phyloP scores from a whole-genome alignment of 139 green algal genomes.

The Chlamydomonas eustigma region DNA sequence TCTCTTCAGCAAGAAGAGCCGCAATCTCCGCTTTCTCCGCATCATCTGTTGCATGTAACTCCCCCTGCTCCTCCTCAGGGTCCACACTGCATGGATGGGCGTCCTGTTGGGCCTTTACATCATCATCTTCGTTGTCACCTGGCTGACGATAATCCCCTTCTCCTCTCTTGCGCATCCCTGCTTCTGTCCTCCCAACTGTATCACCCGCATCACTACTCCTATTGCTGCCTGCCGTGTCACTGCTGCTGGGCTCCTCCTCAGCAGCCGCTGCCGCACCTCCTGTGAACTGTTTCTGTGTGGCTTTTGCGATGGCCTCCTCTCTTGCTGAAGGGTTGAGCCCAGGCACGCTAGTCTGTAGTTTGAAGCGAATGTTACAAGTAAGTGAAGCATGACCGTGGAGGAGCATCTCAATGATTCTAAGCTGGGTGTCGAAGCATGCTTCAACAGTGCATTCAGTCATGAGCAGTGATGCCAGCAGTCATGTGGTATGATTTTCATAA shows the following conservation, averaged over 20 bases:
- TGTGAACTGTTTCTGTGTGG: constrained; percentile 47
- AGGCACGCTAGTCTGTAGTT: neutral
- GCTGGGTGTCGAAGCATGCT: too few relatives aligned
- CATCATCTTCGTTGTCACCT: neutral
- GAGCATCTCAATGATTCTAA: too few relatives aligned
- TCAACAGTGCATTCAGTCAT: too few relatives aligned
- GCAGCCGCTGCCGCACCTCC: neutral
- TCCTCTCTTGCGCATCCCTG: neutral
- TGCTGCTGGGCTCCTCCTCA: neutral
- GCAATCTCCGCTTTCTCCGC: constrained; percentile 39
- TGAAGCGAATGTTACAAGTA: too few relatives aligned
- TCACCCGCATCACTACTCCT: neutral
- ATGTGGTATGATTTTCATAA: too few relatives aligned
- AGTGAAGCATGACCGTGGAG: too few relatives aligned
- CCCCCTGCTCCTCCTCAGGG: neutral
- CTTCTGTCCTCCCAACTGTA: neutral
- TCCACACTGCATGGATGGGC: too few relatives aligned
- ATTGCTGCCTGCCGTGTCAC: constrained; percentile 8
- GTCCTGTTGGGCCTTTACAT: too few relatives aligned
- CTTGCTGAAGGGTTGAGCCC: neutral
- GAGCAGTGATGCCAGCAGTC: too few relatives aligned
- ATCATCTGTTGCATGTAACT: constrained; percentile 6
- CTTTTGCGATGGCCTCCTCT: constrained; percentile 44
- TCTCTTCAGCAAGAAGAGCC: constrained; percentile 55
- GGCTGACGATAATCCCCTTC: too few relatives aligned